Evolutionary conservation across 305 asterid genomes (phyloP), one percentile per base, ranked within the genome.

Genomic region (Caryopteris hybrid): DNA sequence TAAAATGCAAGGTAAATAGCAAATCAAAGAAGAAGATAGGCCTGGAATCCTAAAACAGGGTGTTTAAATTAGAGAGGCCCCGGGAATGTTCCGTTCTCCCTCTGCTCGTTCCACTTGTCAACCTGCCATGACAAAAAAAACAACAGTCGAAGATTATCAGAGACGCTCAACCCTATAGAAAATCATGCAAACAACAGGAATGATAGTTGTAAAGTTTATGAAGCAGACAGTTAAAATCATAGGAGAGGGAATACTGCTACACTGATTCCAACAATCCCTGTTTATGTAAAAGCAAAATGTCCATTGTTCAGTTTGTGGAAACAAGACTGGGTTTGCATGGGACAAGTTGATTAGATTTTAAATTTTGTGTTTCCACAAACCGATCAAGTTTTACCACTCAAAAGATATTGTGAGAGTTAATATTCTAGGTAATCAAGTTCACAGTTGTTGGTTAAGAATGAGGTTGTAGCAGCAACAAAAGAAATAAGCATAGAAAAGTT

Each of bases 71-170:
- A 90, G 71, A 90, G 91, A 29, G 97, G 94, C 58, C 97, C 95
- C 0, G 97, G 88, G 80, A 88, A 90, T 7, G 89, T 88, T 60
- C 97, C 97, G 27, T 52, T 87, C 70, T 86, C 97, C 87, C 90
- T 84, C 83, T 88, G 93, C 72, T 90, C 95, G 27, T 90, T 90
- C 97, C 97, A 90, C 79, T 57, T 86, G 1, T 88, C 97, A 42
- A 90, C 70, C 93, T 90, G 82, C 71, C 43, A 51, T 53, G 59
- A 48, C 22, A 25, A 42, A 46, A 42, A 46, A 6, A 50, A 31
- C 53, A 61, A 50, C 45, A 61, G 23, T 52, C 13, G 60, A 23
- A 51, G 56, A 79, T 8, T 2, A 55, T 12, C 53, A 12, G 22
- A 21, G 45, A 34, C 48, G 8, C 31, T 41, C 38, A 38, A 46